Evolutionary conservation across 306 rosid species (phyloP).

Genomic region (Medicago ruthenica): DNA sequence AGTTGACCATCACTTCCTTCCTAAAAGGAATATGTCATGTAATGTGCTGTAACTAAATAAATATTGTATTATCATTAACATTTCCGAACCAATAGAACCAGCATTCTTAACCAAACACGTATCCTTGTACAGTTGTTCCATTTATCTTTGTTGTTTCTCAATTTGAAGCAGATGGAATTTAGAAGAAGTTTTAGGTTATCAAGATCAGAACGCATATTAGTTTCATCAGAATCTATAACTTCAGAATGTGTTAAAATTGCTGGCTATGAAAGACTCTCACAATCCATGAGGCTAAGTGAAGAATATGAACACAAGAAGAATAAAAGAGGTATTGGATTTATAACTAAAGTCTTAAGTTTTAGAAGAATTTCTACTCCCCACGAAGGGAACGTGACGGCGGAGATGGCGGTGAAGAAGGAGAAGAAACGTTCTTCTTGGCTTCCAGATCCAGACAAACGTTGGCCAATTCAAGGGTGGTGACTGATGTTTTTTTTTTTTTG

Average conservation of each 20-base stretch:
- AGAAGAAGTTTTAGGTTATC: slow-evolving; percentile 47
- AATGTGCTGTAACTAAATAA: not conserved
- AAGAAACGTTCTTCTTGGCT: slow-evolving; percentile 69
- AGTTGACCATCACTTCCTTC: slow-evolving; percentile 23
- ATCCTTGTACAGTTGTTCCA: not conserved
- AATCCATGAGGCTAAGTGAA: slow-evolving; percentile 42
- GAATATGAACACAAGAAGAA: slow-evolving; percentile 40
- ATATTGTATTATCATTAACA: not conserved
- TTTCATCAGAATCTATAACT: slow-evolving; percentile 44
- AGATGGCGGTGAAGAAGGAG: slow-evolving; percentile 29
- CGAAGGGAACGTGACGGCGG: not conserved
- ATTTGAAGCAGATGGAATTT: slow-evolving; percentile 39
- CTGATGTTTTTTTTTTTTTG: not conserved
- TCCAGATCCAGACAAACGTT: slow-evolving; percentile 56
- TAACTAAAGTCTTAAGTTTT: slow-evolving; percentile 46
- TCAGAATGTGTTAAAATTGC: slow-evolving; percentile 43
- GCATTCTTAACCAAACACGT: not conserved
- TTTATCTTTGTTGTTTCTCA: not conserved
- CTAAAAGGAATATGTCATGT: not conserved
- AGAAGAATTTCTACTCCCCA: slow-evolving; percentile 27
- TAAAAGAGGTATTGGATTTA: slow-evolving; percentile 44
- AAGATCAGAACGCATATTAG: slow-evolving; percentile 39
- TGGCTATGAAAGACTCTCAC: slow-evolving; percentile 57
- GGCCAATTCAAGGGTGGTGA: slow-evolving; percentile 80
- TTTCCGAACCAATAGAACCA: not conserved